Percentiles rank a stretch among this genome's conserved stretches.
Conservation (phyloP, 805 yeast species). For the Candida incommunis region DNA sequence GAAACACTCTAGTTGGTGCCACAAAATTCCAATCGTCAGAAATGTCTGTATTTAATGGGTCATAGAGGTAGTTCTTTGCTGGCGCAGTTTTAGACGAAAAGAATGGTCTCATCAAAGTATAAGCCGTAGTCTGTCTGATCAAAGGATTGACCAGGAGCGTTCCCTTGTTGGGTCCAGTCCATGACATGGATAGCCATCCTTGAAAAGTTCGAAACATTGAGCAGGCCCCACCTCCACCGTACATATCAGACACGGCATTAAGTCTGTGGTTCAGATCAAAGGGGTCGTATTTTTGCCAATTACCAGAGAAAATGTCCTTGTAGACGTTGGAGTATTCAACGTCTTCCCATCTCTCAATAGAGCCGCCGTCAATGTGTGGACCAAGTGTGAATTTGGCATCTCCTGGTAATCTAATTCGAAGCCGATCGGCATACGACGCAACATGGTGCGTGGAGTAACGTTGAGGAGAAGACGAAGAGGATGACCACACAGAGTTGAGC, state of each 20-base stretch:
- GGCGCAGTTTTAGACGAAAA: slow-evolving; percentile 19
- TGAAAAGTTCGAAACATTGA: slow-evolving; percentile 29
- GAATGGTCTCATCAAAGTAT: slow-evolving; percentile 28
- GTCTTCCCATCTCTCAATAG: slow-evolving; percentile 35
- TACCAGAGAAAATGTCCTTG: slow-evolving; percentile 22
- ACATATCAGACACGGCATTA: slow-evolving; percentile 22
- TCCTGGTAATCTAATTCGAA: slow-evolving; percentile 29
- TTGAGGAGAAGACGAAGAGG: slow-evolving; percentile 15
- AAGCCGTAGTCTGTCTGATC: slow-evolving; percentile 25
- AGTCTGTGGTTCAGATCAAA: slow-evolving; percentile 24
- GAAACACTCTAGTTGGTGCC: slow-evolving; percentile 23
- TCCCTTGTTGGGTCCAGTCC: slow-evolving; percentile 26
- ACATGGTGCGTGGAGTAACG: slow-evolving; percentile 21
- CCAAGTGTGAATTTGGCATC: slow-evolving; percentile 19
- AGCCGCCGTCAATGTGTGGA: slow-evolving; percentile 30
- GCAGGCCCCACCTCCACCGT: slow-evolving; percentile 20
- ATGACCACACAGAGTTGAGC: slow-evolving; percentile 20
- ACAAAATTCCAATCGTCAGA: slow-evolving; percentile 15
- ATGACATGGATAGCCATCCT: slow-evolving; percentile 30
- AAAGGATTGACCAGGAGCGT: slow-evolving; percentile 26
- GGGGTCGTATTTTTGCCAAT: slow-evolving; percentile 32
- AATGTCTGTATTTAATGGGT: slow-evolving; percentile 2
- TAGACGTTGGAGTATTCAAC: slow-evolving; percentile 24
- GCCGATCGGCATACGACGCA: slow-evolving; percentile 29
- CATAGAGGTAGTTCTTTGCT: slow-evolving; percentile 2